Percentiles rank a stretch among this genome's conserved stretches.
These are phyloP conservation scores for Megacollybia marginata DNA, from an alignment of 768 basidiomycete genomes.

Conservation along the genomic window DNA sequence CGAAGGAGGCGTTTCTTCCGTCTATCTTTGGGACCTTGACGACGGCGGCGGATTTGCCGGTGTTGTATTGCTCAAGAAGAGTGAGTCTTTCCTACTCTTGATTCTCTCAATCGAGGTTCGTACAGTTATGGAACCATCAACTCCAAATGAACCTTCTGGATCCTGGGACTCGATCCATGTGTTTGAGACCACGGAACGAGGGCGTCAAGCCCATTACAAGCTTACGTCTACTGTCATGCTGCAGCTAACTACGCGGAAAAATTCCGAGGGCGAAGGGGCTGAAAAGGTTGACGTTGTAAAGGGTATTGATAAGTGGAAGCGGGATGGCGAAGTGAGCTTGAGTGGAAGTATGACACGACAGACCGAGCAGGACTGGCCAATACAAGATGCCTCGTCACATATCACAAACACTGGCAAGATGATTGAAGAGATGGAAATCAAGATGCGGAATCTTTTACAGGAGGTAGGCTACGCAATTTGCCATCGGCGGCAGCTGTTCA, in stretches of 20 bases:
- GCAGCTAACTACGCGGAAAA: conserved; percentile 60
- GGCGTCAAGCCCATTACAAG: conserved; percentile 92
- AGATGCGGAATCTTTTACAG: conserved; percentile 93
- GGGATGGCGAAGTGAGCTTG: conserved; percentile 71
- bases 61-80: conserved; percentile 83
- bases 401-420: conserved; percentile 90
- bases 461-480: conserved; percentile 41
- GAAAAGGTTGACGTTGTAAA: conserved; percentile 32
- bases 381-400: conserved; percentile 77
- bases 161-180: conserved; percentile 99
- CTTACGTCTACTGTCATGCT: conserved; percentile 97
- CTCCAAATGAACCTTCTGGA: conserved; percentile 60
- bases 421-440: conserved; percentile 99
- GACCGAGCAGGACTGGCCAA: conserved; percentile 82
- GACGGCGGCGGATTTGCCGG: conserved; percentile 97
- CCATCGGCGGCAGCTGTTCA: neutral
- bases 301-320: conserved; percentile 38
- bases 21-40: conserved; percentile 97
- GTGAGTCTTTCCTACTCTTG: conserved; percentile 32
- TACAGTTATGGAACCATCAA: conserved; percentile 54
- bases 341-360: conserved; percentile 98
- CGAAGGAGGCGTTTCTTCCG: conserved; percentile 95
- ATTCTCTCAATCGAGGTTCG: neutral
- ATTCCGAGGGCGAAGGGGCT: conserved; percentile 26
- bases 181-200: conserved; percentile 90